Conservation (phyloP, 192 early-diverging fungal species). For the Rhizoclosmatium globosum region DNA sequence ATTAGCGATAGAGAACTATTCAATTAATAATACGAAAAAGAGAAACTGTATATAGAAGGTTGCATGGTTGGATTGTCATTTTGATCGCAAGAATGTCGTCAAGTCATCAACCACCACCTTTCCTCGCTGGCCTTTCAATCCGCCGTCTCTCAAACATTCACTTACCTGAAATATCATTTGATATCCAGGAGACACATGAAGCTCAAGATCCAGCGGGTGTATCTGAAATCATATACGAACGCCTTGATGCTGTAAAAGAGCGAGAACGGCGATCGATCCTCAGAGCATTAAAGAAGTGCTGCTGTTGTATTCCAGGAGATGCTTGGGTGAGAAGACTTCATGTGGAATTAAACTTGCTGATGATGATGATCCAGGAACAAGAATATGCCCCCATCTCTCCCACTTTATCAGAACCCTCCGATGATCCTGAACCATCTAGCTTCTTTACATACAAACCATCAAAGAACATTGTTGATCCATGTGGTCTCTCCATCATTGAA, state of each 20-base stretch:
- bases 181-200: slow-evolving; percentile 26
- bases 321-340: not conserved
- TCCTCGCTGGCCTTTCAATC: not conserved
- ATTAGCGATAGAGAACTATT: too few species aligned
- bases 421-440: not conserved
- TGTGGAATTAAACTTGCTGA: not conserved
- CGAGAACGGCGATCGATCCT: slow-evolving; percentile 25
- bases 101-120: not conserved
- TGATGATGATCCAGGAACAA: not conserved
- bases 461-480: slow-evolving; percentile 25
- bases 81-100: not conserved
- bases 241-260: slow-evolving; percentile 22
- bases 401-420: not conserved
- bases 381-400: not conserved
- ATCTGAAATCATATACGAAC: slow-evolving; percentile 15
- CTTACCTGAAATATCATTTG: slow-evolving; percentile 28
- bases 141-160: not conserved
- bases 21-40: too few species aligned
- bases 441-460: not conserved
- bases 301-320: slow-evolving; percentile 1
- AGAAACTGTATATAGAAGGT: too few species aligned
- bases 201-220: slow-evolving; percentile 10
- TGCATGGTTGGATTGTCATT: too few species aligned
- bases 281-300: slow-evolving; percentile 7
- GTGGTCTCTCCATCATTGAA: slow-evolving; percentile 55